Evolutionary conservation across 192 early-diverging fungal species (phyloP).

Genomic region (Phlyctochytrium arcticum): DNA sequence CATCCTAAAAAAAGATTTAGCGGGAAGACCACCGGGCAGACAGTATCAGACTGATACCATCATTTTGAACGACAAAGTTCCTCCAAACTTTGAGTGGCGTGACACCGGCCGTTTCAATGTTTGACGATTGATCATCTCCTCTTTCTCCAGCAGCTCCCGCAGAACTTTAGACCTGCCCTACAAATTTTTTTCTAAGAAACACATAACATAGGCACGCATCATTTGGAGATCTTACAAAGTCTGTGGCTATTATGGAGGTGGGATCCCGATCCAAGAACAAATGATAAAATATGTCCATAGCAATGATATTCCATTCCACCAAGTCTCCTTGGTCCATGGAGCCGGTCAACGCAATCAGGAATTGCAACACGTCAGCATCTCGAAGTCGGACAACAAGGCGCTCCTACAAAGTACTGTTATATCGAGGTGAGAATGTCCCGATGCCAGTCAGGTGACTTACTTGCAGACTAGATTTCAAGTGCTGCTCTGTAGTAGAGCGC

Average conservation of each 20-base stretch:
- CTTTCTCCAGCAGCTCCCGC: constrained; percentile 15
- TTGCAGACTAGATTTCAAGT: constrained; percentile 62
- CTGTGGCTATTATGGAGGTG: constrained; percentile 24
- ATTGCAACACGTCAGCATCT: constrained; percentile 57
- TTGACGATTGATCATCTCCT: constrained; percentile 9
- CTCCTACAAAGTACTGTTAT: constrained; percentile 36
- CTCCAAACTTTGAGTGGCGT: constrained; percentile 46
- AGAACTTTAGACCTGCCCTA: too few species aligned
- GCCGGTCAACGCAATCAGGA: constrained; percentile 71
- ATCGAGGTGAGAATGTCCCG: not conserved
- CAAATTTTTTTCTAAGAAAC: too few species aligned
- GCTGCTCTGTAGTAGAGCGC: constrained; percentile 47
- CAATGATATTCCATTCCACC: constrained; percentile 57
- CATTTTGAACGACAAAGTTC: constrained; percentile 36
- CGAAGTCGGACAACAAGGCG: constrained; percentile 50
- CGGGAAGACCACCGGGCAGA: not conserved
- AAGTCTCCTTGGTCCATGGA: constrained; percentile 55
- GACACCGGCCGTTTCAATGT: constrained; percentile 9
- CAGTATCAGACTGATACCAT: constrained; percentile 1
- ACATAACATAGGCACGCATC: too few species aligned
- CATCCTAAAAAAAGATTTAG: constrained; percentile 4
- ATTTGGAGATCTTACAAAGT: too few species aligned
- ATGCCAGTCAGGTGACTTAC: constrained; percentile 22
- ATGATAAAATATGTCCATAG: constrained; percentile 62
- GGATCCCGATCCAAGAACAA: constrained; percentile 54